Percentiles rank a stretch among this genome's conserved stretches.
Conservation (phyloP, 75 land plant genomes). For the Cryptomeria japonica region DNA sequence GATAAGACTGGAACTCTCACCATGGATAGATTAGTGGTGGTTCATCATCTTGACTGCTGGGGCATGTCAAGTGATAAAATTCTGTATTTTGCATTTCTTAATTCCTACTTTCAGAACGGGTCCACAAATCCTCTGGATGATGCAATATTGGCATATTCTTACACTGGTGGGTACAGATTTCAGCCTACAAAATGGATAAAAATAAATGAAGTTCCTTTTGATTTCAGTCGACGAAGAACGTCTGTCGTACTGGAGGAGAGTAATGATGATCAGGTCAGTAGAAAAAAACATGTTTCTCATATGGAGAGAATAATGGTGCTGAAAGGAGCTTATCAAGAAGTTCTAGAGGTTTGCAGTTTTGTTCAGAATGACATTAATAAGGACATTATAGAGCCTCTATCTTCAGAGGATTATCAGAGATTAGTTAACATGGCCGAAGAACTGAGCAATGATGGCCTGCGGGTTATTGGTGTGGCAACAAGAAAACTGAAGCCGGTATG, state of each 20-base stretch:
- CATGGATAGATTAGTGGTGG: conserved; percentile 44
- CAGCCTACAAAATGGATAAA: conserved; percentile 56
- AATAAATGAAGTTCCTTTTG: conserved; percentile 61
- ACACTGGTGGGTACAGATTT: conserved; percentile 43
- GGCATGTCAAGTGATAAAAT: conserved; percentile 36
- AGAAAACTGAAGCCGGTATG: conserved; percentile 24
- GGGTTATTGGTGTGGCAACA: conserved; percentile 48
- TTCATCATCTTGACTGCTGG: conserved; percentile 43
- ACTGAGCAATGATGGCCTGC: conserved; percentile 52
- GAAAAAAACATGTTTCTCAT: neutral
- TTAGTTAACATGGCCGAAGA: conserved; percentile 33
- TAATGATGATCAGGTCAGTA: neutral
- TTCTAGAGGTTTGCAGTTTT: conserved; percentile 37
- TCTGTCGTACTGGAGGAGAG: conserved; percentile 45
- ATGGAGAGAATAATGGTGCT: conserved; percentile 27
- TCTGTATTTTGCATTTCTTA: conserved; percentile 49
- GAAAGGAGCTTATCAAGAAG: conserved; percentile 63
- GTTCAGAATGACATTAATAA: conserved; percentile 29
- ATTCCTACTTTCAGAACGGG: conserved; percentile 56
- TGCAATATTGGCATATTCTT: conserved; percentile 51
- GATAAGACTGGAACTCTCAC: conserved; percentile 71
- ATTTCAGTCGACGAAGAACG: conserved; percentile 50
- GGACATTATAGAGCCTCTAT: conserved; percentile 8
- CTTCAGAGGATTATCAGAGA: conserved; percentile 35
- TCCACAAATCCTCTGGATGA: conserved; percentile 54